Evolutionary conservation across 352 stramenopile genomes (phyloP).

Genomic region (Poterioochromonas sp.): DNA sequence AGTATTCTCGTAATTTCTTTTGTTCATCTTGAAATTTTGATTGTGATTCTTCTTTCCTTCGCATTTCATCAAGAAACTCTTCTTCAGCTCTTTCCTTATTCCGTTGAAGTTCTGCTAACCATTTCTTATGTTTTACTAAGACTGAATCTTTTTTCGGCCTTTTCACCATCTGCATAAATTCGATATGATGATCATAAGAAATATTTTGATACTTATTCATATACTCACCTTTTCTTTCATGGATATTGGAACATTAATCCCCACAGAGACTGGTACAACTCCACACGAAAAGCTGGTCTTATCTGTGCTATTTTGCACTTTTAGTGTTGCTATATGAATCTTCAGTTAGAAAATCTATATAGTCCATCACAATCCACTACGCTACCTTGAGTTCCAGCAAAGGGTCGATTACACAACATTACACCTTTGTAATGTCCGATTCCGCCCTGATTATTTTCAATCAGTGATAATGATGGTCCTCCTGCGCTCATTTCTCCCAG

Average conservation of each 20-base stretch:
- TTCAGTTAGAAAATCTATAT: not conserved
- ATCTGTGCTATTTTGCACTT: slow-evolving; percentile 30
- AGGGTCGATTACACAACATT: slow-evolving; percentile 85
- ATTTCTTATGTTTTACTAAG: slow-evolving; percentile 80
- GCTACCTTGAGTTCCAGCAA: slow-evolving; percentile 54
- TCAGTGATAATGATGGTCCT: not conserved
- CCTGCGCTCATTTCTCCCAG: too few relatives aligned
- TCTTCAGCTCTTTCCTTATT: slow-evolving; percentile 69
- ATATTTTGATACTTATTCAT: not conserved
- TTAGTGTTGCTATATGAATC: slow-evolving; percentile 44
- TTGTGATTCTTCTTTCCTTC: slow-evolving; percentile 53
- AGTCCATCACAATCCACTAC: slow-evolving; percentile 25
- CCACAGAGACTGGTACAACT: slow-evolving; percentile 14
- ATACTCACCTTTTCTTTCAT: slow-evolving; percentile 33
- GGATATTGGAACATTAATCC: slow-evolving; percentile 38
- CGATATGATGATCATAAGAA: not conserved
- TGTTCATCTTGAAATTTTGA: not conserved
- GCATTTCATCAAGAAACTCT: slow-evolving; percentile 62
- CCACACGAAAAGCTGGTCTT: not conserved
- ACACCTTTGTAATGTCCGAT: slow-evolving; percentile 51
- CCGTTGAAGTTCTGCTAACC: slow-evolving; percentile 79
- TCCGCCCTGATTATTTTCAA: not conserved
- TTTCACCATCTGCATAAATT: not conserved
- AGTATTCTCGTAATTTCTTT: not conserved
- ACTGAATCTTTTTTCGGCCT: slow-evolving; percentile 61